Evolutionary conservation across 768 basidiomycete genomes (phyloP).

Genomic region (Crucibulum laeve): DNA sequence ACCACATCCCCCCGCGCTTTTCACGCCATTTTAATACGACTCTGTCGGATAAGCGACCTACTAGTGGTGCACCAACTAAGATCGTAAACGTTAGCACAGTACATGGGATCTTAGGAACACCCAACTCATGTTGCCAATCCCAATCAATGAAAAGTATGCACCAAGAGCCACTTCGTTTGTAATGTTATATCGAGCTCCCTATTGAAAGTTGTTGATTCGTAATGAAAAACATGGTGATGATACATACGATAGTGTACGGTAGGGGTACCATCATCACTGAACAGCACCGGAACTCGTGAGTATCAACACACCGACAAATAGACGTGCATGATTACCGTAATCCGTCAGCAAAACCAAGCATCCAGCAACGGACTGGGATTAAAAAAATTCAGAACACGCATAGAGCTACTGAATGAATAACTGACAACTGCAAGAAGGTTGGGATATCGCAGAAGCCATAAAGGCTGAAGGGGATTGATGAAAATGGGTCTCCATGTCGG

Average conservation of each 20-base stretch:
- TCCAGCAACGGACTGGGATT: slow-evolving; percentile 23
- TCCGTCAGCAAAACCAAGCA: slow-evolving; percentile 29
- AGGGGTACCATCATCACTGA: slow-evolving; percentile 57
- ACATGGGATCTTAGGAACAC: slow-evolving; percentile 1
- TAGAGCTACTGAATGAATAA: slow-evolving; percentile 3
- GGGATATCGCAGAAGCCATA: slow-evolving; percentile 53
- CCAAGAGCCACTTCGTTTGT: slow-evolving; percentile 55
- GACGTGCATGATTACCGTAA: slow-evolving; percentile 26
- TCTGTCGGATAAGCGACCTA: slow-evolving; percentile 55
- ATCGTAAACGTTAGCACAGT: not conserved
- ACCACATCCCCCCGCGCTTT: slow-evolving; percentile 51
- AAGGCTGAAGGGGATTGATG: slow-evolving; percentile 55
- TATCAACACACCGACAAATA: not conserved
- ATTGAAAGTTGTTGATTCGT: not conserved
- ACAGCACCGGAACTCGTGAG: slow-evolving; percentile 13
- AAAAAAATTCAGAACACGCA: not conserved
- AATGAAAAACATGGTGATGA: not conserved
- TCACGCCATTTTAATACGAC: slow-evolving; percentile 44
- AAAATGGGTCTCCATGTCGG: slow-evolving; percentile 28
- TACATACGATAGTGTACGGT: slow-evolving; percentile 60
- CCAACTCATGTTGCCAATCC: slow-evolving; percentile 56
- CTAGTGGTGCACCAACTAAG: slow-evolving; percentile 41
- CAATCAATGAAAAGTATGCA: slow-evolving; percentile 53
- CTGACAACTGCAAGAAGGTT: slow-evolving; percentile 53
- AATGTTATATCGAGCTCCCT: slow-evolving; percentile 56